Evolutionary conservation across 352 stramenopile genomes (phyloP), one percentile per base, ranked within the genome.

Genomic region (Phytopythium chamaehyphon): DNA sequence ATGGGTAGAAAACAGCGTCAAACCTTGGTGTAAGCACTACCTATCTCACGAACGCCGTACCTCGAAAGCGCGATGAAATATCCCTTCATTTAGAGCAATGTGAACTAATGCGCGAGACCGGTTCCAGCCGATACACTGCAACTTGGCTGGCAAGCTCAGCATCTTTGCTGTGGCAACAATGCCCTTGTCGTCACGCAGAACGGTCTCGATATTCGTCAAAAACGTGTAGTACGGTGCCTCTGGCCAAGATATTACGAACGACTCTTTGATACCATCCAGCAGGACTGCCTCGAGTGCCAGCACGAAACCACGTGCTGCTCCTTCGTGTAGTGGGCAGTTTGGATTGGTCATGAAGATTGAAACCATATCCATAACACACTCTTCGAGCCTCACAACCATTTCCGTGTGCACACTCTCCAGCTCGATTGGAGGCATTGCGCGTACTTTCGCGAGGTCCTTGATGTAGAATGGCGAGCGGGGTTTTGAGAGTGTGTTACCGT

Each of bases 141-240:
- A 60, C n/a, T 73, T 76, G 14, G 36, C 31, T 12, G 66, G 61
- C 16, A 62, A 42, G 14, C 58, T 28, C 11, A 79, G 54, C 10
- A 57, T 47, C 42, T 77, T 62, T 9, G 84, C 75, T 52, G 87
- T 62, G 0, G 58, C 62, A 16, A 89, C 72, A n/a, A 93, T 71
- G 1, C 69, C 71, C n/a, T 68, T 45, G 46, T 93, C 83, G 43
- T 93, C 80, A 11, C 83, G 67, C 10, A 93, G 55, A 7, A 93
- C 83, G 0, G 64, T 56, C 0, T 57, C 56, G 6, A 81, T 82
- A 38, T 93, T 67, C 12, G 87, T 26, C 36, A 93, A 56, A 28
- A 93, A 90, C 31, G 69, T 62, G 47, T 83, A 86, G 48, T 88
- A 93, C 12, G 77, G 73, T 40, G 77, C 77, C 61, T 93, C 83